Conservation (phyloP, 352 stramenopile species). For the Phytophthora constricta region DNA sequence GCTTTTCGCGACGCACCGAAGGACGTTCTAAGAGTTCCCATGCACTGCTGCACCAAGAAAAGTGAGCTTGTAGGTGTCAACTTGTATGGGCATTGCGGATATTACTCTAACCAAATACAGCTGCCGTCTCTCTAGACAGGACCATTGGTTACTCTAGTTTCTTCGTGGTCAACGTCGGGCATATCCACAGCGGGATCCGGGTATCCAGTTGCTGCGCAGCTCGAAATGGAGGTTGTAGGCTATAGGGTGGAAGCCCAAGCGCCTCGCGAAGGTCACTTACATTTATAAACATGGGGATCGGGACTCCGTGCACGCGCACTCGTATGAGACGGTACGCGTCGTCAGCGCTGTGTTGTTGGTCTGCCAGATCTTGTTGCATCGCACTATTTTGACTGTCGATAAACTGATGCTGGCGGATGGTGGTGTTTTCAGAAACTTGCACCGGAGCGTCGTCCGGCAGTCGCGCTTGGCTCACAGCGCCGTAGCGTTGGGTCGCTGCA, state of each 20-base stretch:
- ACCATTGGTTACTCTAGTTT: neutral
- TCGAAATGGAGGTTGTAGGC: no score
- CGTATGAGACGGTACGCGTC: no score
- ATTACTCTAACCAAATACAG: conserved; percentile 13
- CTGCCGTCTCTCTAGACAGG: neutral
- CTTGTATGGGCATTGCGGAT: conserved; percentile 17
- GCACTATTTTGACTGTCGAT: no score
- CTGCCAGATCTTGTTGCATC: no score
- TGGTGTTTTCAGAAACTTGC: no score
- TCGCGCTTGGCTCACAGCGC: no score
- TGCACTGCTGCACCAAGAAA: conserved; percentile 5
- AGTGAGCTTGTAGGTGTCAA: conserved; percentile 5
- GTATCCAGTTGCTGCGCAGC: neutral
- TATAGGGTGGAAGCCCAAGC: conserved; percentile 7
- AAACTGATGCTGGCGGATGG: no score
- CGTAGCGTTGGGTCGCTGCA: conserved; percentile 2
- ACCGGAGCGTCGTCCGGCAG: no score
- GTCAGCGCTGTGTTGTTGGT: no score
- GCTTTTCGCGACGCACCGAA: conserved; percentile 14
- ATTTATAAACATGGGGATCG: no score
- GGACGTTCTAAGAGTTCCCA: conserved; percentile 3
- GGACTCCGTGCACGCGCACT: no score
- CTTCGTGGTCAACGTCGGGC: conserved; percentile 3
- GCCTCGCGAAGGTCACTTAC: conserved; percentile 5
- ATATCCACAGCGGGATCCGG: conserved; percentile 1